Evolutionary conservation across 108 stramenopile genomes (phyloP).

Genomic region (Schizochytrium sp.): DNA sequence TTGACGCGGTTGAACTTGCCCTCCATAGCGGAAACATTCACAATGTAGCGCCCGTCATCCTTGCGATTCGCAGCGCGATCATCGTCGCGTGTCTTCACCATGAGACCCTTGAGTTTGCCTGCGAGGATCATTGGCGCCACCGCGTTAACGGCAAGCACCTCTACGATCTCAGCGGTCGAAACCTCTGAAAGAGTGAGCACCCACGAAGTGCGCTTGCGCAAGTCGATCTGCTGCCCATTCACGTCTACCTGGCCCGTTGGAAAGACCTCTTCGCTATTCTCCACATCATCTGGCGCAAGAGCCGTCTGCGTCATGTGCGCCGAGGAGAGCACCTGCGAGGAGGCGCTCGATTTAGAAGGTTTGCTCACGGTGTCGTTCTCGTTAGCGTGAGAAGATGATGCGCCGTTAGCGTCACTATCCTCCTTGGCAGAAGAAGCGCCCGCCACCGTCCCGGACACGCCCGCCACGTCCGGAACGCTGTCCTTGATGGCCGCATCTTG

Average conservation of each 20-base stretch:
- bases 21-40: constrained; percentile 85
- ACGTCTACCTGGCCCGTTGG: constrained; percentile 63
- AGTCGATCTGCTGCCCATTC: constrained; percentile 79
- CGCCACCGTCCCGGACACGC: not conserved
- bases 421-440: no score
- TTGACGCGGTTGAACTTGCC: constrained; percentile 86
- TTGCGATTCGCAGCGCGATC: not conserved
- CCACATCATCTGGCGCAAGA: constrained; percentile 72
- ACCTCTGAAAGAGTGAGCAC: constrained; percentile 75
- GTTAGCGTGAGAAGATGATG: no score
- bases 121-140: constrained; percentile 80
- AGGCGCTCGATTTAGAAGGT: no score
- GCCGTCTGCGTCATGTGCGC: constrained; percentile 51
- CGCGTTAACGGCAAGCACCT: constrained; percentile 80
- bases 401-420: no score
- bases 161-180: constrained; percentile 74
- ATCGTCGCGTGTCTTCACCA: constrained; percentile 50
- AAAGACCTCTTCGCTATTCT: constrained; percentile 51
- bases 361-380: no score
- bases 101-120: constrained; percentile 68
- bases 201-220: constrained; percentile 71
- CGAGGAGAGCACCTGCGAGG: not conserved
- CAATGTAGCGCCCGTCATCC: constrained; percentile 55
- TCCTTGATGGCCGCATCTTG: not conserved
- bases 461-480: not conserved